Evolutionary conservation across 495 filamentous ascomycete genomes (phyloP), one percentile per base, ranked within the genome.

Genomic region (Podospora anserina): DNA sequence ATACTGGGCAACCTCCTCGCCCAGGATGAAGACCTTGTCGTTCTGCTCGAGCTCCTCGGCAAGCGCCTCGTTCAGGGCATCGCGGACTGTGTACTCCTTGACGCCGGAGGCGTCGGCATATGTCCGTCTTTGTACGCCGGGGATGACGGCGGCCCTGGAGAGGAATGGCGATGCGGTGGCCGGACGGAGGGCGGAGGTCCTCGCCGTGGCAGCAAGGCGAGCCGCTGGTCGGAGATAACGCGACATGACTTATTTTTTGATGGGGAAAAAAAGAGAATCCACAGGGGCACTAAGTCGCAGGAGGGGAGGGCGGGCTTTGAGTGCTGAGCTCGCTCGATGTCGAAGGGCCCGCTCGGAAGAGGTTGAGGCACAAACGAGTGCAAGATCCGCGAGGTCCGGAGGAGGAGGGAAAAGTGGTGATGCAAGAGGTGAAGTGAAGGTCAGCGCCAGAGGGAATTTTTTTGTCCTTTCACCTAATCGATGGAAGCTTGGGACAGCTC

Each of bases 1-100:
- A 83, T 98, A 99, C 82, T 99, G 95, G 73, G 95, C 95, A 69
- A 99, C 96, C 84, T 99, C 95, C 84, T 99, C 95, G 66, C 95
- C 95, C 71, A 99, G 78, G 72, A 99, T 84, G 83, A 96, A 97
- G 68, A 97, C 93, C 86, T 97, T 98, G 68, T 86, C 82, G 82
- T 99, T 96, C 78, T 81, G 76, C 86, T 98, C 95, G 81, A 99
- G 85, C 86, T 99, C 95, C 84, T 99, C 95, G 30, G 94, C 92
- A 79, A 99, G 88, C 57, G 95, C 95, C 81, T 99, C 95, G 80
- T 99, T 99, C 78, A 99, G 81, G 68, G 95, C 95, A 78, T 99
- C 95, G 82, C 95, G 88, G 72, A 98, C 95, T 58, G 95, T 96
- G 81, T 97, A 92, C 75, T 99, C 92, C 84, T 97, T 97, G 68